Base-by-base conservation (phyloP, 2,329 filamentous ascomycete species). In the Beauveria varroae region DNA sequence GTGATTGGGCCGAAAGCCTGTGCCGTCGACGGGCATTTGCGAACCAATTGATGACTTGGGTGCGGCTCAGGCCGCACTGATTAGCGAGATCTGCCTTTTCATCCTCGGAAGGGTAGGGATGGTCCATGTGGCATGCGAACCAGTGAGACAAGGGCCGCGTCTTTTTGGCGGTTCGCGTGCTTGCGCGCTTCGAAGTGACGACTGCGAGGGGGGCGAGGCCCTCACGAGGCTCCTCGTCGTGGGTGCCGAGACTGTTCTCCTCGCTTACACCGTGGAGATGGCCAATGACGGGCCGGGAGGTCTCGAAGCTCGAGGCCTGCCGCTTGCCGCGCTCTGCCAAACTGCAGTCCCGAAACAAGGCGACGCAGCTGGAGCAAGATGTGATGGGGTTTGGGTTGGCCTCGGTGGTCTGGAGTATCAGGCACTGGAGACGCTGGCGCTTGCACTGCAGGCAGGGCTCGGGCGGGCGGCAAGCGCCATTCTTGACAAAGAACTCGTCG, bases 331-430 rank as follows among this genome's bases (percentile, higher is more conserved):
- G 71, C 14, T 72, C 75, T 1, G 79, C 74, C 5, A 81, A 69
- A 56, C 79, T 81, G 66, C 79, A 82, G 62, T 80, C 76, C 1
- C 79, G 71, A 61, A 79, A 81, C 2, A 81, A 68, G 0, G 78
- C 79, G 5, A 79, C 79, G 61, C 79, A 81, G 63, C 77, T 81
- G 3, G 79, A 80, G 64, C 79, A 81, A 0, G 78, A 74, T 6
- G 70, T 71, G 55, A 77, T 70, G 2, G 79, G 79, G 60, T 81
- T 81, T 0, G 79, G 79, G 61, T 81, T 81, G 26, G 72, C 78
- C 0, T 70, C 46, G 0, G 76, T 76, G 0, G 78, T 80, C 37
- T 78, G 74, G 10, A 81, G 68, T 24, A 80, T 77, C 12, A 81
- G 69, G 60, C 79, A 81, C 60, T 81, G 78, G 9, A 81, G 68